Percentiles rank a stretch among this genome's conserved stretches.
Evolutionary conservation across 192 early-diverging fungal species (phyloP).

Genomic region (Gaertneriomyces sp.): DNA sequence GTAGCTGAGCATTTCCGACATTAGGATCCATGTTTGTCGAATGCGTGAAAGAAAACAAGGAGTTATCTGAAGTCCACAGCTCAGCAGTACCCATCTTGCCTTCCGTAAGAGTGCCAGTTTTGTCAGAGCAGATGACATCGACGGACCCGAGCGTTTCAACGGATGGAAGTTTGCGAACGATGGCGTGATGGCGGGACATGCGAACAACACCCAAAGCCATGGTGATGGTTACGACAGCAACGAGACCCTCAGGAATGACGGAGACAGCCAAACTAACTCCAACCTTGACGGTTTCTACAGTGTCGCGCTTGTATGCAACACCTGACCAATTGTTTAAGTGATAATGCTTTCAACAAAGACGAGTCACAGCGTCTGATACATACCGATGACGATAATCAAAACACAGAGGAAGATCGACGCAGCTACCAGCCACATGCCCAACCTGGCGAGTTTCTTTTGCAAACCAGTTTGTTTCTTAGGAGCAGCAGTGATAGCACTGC

Average conservation of each 20-base stretch:
- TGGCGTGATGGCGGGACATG: slow-evolving; percentile 85
- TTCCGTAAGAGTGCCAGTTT: slow-evolving; percentile 93
- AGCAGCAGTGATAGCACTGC: slow-evolving; percentile 70
- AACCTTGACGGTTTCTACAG: slow-evolving; percentile 71
- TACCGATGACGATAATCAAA: slow-evolving; percentile 76
- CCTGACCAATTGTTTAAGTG: too few species aligned
- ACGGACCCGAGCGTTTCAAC: slow-evolving; percentile 95
- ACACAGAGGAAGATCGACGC: slow-evolving; percentile 78
- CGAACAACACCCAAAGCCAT: slow-evolving; percentile 95
- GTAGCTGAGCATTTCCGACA: slow-evolving; percentile 27
- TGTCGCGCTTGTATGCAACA: slow-evolving; percentile 63
- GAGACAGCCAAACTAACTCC: slow-evolving; percentile 91
- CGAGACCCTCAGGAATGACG: slow-evolving; percentile 96
- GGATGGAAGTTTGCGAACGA: slow-evolving; percentile 87
- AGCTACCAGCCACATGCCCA: slow-evolving; percentile 83
- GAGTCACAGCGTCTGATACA: too few species aligned
- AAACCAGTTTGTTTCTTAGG: slow-evolving; percentile 45
- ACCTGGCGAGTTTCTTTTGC: slow-evolving; percentile 61
- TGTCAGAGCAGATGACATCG: slow-evolving; percentile 97
- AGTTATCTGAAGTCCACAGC: slow-evolving; percentile 76
- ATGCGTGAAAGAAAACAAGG: slow-evolving; percentile 67
- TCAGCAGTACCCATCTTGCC: slow-evolving; percentile 92
- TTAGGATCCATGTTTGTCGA: slow-evolving; percentile 43
- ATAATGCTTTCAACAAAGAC: too few species aligned
- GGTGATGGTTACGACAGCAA: slow-evolving; percentile 95